These are phyloP conservation scores for Mrakia hoshinonis DNA, from an alignment of 768 basidiomycete genomes.

Conservation along the genomic window DNA sequence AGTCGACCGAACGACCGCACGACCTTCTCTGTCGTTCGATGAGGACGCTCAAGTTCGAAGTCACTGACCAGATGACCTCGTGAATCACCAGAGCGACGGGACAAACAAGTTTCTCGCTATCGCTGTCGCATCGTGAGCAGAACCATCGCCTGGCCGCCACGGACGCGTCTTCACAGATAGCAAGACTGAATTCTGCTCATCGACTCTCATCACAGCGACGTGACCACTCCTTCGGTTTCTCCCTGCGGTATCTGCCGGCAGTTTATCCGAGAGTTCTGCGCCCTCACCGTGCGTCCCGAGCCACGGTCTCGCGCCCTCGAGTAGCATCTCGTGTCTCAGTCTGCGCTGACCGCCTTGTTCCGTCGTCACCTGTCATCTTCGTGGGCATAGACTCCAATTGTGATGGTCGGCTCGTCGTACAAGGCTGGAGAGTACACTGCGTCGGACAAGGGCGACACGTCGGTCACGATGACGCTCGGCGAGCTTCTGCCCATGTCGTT, in stretches of 20 bases:
- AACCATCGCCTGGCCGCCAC: not conserved
- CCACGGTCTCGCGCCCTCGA: not conserved
- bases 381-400: slow-evolving; percentile 45
- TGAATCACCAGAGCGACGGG: slow-evolving; percentile 63
- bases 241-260: slow-evolving; percentile 95
- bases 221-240: slow-evolving; percentile 53
- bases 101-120: slow-evolving; percentile 60
- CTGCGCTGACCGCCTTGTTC: slow-evolving; percentile 46
- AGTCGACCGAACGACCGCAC: not conserved
- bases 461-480: slow-evolving; percentile 59
- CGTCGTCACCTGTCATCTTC: slow-evolving; percentile 16
- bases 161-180: not conserved
- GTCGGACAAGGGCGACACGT: slow-evolving; percentile 40
- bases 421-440: slow-evolving; percentile 44
- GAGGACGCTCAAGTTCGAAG: too few relatives aligned
- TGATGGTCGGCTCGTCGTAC: slow-evolving; percentile 37
- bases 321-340: not conserved
- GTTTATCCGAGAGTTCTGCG: slow-evolving; percentile 76
- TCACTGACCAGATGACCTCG: too few relatives aligned
- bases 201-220: slow-evolving; percentile 50
- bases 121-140: slow-evolving; percentile 41
- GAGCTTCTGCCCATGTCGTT: slow-evolving; percentile 77
- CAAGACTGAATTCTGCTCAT: not conserved
- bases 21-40: too few relatives aligned
- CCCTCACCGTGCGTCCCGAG: slow-evolving; percentile 43